Percentiles rank a stretch among this genome's conserved stretches.
Conservation (phyloP, 2,329 filamentous ascomycete species). For the Trichoderma hamatum region DNA sequence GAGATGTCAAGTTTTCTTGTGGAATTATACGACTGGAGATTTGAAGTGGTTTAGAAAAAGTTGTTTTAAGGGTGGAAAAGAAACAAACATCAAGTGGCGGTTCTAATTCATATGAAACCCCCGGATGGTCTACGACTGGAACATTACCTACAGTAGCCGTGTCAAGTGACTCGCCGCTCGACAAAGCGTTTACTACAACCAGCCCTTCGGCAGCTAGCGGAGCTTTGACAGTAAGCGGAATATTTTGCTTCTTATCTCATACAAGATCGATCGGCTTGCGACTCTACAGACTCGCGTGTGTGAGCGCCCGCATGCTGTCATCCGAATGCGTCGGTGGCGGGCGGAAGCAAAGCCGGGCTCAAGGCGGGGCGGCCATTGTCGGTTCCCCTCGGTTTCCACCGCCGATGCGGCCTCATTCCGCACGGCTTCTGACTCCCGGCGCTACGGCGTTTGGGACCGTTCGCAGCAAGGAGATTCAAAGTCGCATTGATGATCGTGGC, state of each 20-base stretch:
- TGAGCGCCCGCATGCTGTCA: constrained; percentile 16
- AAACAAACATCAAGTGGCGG: not conserved
- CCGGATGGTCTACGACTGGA: not conserved
- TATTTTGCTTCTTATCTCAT: not conserved
- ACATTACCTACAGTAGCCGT: constrained; percentile 16
- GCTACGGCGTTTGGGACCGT: constrained; percentile 15
- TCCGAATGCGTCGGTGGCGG: constrained; percentile 1
- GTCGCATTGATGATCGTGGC: constrained; percentile 31
- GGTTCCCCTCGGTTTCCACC: constrained; percentile 47
- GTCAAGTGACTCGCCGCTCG: constrained; percentile 15
- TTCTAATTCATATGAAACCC: constrained; percentile 2
- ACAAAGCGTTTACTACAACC: not conserved
- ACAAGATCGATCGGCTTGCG: constrained; percentile 9
- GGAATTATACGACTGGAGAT: not conserved
- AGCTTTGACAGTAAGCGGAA: constrained; percentile 11
- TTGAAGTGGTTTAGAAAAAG: not conserved
- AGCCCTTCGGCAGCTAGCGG: constrained; percentile 12
- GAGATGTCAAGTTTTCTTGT: not conserved
- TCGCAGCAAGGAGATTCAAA: constrained; percentile 10
- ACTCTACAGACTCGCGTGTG: not conserved
- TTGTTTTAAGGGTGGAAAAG: not conserved
- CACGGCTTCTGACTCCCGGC: constrained; percentile 27
- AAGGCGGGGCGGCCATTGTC: constrained; percentile 41
- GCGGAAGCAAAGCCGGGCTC: constrained; percentile 23
- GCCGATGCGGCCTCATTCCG: constrained; percentile 35